These are phyloP conservation scores for Lactifluus pinguis DNA, from an alignment of 768 basidiomycete species.

Conservation along the genomic window DNA sequence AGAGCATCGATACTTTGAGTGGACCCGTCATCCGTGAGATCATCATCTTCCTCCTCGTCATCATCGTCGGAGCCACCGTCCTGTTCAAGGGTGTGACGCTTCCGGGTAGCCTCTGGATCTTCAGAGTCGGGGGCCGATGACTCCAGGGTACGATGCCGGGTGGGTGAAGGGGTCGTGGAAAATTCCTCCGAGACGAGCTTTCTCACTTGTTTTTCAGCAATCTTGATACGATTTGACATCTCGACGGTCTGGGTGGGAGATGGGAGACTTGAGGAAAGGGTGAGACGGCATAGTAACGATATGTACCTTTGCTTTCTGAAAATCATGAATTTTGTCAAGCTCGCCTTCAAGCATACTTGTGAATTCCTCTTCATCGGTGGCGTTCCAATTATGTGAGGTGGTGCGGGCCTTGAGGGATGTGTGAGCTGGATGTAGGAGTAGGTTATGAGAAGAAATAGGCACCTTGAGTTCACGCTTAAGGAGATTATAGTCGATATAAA, in stretches of 20 bases:
- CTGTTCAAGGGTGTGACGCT: slow-evolving; percentile 40
- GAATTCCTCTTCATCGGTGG: slow-evolving; percentile 76
- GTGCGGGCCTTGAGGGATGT: slow-evolving; percentile 36
- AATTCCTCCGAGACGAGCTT: slow-evolving; percentile 60
- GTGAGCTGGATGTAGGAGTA: not conserved
- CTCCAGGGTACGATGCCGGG: not conserved
- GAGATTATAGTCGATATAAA: slow-evolving; percentile 83
- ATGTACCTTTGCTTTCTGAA: slow-evolving; percentile 79
- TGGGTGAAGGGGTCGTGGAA: slow-evolving; percentile 6
- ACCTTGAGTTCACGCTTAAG: slow-evolving; percentile 91
- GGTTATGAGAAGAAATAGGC: not conserved
- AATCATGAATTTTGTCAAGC: slow-evolving; percentile 89
- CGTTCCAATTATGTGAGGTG: slow-evolving; percentile 54
- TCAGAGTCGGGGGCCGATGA: slow-evolving; percentile 21
- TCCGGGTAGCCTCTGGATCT: slow-evolving; percentile 16
- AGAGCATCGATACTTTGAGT: slow-evolving; percentile 61
- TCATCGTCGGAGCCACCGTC: slow-evolving; percentile 68
- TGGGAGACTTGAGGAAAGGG: not conserved
- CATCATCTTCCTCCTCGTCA: slow-evolving; percentile 43
- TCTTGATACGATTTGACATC: slow-evolving; percentile 68
- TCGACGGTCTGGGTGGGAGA: slow-evolving; percentile 54
- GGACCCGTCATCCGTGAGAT: slow-evolving; percentile 30
- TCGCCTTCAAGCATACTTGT: slow-evolving; percentile 70
- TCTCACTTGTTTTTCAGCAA: slow-evolving; percentile 75
- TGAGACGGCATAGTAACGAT: not conserved